Conservation (phyloP, 345 rosid species). For the Bruguiera sexangula region DNA sequence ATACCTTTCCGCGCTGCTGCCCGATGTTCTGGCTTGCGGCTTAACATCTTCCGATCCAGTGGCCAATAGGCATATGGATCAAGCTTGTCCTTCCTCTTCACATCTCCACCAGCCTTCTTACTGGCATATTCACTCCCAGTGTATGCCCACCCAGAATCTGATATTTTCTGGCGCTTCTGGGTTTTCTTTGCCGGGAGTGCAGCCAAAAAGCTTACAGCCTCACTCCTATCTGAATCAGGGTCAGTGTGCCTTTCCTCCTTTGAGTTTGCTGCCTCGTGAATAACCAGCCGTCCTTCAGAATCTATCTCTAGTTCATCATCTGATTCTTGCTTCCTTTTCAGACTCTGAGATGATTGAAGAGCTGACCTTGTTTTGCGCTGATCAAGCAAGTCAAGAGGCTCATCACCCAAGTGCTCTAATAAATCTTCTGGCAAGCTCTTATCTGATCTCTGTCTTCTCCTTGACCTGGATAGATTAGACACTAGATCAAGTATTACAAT, state of each 20-base stretch:
- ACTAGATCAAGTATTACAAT: not conserved
- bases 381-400: slow-evolving; percentile 90
- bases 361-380: slow-evolving; percentile 67
- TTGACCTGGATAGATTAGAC: slow-evolving; percentile 39
- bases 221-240: slow-evolving; percentile 56
- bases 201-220: slow-evolving; percentile 47
- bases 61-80: slow-evolving; percentile 99
- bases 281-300: slow-evolving; percentile 68
- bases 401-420: slow-evolving; percentile 70
- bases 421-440: slow-evolving; percentile 72
- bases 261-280: slow-evolving; percentile 51
- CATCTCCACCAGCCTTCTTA: slow-evolving; percentile 87
- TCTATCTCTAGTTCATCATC: slow-evolving; percentile 86
- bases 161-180: slow-evolving; percentile 65
- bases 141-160: slow-evolving; percentile 80
- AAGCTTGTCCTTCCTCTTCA: slow-evolving; percentile 81
- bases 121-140: slow-evolving; percentile 82
- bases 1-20: slow-evolving; percentile 88
- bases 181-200: slow-evolving; percentile 44
- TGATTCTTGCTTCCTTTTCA: slow-evolving; percentile 60
- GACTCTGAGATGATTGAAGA: slow-evolving; percentile 54
- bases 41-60: slow-evolving; percentile 93
- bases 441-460: slow-evolving; percentile 43
- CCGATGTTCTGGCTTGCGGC: slow-evolving; percentile 79
- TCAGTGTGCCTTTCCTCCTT: slow-evolving; percentile 43